These are phyloP conservation scores for Detonula confervacea DNA, from an alignment of 352 stramenopile genomes.

Conservation along the genomic window DNA sequence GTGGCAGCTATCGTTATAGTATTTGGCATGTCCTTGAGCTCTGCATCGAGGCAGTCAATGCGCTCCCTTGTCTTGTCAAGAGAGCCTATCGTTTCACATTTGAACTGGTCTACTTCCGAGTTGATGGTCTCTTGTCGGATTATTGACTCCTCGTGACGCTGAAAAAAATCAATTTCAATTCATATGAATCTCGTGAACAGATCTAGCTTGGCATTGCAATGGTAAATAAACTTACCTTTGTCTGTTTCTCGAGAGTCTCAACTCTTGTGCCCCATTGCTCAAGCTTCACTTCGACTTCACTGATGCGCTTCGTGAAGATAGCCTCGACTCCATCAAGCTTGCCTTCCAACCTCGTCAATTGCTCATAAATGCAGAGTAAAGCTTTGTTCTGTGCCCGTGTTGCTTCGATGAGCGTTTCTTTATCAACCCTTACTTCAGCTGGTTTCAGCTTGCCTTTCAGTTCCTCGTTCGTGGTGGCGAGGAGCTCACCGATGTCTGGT, in stretches of 20 bases:
- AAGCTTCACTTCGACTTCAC: constrained; percentile 24
- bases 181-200: too few relatives aligned
- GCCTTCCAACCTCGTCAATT: constrained; percentile 11
- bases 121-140: constrained; percentile 31
- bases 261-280: constrained; percentile 25
- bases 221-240: constrained; percentile 2
- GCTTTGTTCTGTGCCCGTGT: constrained; percentile 28
- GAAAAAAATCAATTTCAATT: neutral
- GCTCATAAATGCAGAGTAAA: constrained; percentile 18
- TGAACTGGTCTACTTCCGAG: constrained; percentile 25
- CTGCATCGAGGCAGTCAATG: constrained; percentile 11
- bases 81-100: constrained; percentile 15
- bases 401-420: constrained; percentile 28
- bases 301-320: constrained; percentile 21
- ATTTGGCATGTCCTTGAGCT: constrained; percentile 24
- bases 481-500: constrained; percentile 12
- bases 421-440: constrained; percentile 22
- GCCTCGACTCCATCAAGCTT: constrained; percentile 9
- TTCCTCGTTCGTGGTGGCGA: constrained; percentile 4
- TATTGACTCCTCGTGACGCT: constrained; percentile 17
- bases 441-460: constrained; percentile 27
- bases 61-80: constrained; percentile 6
- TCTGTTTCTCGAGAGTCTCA: constrained; percentile 18
- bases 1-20: constrained; percentile 31
- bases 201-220: neutral